A percentile compares a stretch with the other conserved stretches of the same genome.
These are phyloP conservation scores for Orbilia blumenaviensis DNA, from an alignment of 2,329 filamentous ascomycete genomes.

Conservation along the genomic window DNA sequence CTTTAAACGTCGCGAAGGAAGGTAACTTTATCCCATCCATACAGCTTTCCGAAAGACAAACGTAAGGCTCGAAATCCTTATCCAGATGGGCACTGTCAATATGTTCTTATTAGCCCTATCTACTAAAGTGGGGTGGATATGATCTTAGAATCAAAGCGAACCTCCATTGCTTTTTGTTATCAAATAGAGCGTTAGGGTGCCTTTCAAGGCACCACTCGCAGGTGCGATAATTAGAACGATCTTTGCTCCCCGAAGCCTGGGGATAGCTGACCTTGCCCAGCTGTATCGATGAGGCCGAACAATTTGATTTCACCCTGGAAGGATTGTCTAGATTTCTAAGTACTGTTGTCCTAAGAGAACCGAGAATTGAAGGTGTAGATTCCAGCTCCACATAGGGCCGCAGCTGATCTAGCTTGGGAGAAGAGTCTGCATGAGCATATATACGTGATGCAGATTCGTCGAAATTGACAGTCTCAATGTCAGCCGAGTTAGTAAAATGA, in stretches of 20 bases:
- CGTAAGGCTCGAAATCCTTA: slow-evolving; percentile 14
- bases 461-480: neutral
- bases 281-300: neutral
- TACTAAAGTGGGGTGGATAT: neutral
- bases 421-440: too few relatives aligned
- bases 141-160: neutral
- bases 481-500: neutral
- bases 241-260: neutral
- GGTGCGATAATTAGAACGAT: neutral
- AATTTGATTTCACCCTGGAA: neutral
- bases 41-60: neutral
- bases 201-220: slow-evolving; percentile 4
- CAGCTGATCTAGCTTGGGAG: too few relatives aligned
- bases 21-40: neutral
- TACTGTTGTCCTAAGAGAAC: neutral
- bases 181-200: neutral
- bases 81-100: neutral
- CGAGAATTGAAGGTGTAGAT: neutral
- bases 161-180: neutral
- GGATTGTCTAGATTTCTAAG: neutral
- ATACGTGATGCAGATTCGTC: neutral
- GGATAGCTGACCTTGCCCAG: slow-evolving; percentile 1
- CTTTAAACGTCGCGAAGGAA: neutral
- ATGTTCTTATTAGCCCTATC: neutral
- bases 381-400: neutral